A percentile compares a stretch with the other conserved stretches of the same genome.
Evolutionary conservation across 1,139 yeast genomes (phyloP).

Genomic region (Wickerhamiella pararugosa): DNA sequence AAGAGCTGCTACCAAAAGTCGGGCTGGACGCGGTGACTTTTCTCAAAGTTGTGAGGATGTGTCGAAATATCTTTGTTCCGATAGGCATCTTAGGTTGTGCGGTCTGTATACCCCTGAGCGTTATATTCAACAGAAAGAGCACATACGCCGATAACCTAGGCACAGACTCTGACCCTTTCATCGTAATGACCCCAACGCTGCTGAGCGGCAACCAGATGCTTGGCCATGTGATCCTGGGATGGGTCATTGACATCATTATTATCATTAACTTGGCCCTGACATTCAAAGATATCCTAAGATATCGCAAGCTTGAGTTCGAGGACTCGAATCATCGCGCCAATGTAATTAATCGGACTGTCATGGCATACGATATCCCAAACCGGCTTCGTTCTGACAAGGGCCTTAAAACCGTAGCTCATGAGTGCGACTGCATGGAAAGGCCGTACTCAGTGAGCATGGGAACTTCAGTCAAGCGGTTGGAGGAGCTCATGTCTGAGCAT

Average conservation of each 20-base stretch:
- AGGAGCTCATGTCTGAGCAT: slow-evolving; percentile 20
- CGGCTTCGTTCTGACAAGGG: slow-evolving; percentile 20
- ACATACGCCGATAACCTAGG: slow-evolving; percentile 13
- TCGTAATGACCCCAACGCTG: slow-evolving; percentile 27
- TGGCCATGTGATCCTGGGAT: slow-evolving; percentile 26
- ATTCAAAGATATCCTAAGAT: slow-evolving; percentile 19
- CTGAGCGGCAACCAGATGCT: slow-evolving; percentile 22
- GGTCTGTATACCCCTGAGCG: slow-evolving; percentile 27
- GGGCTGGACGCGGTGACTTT: slow-evolving; percentile 29
- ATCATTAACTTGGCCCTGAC: slow-evolving; percentile 21
- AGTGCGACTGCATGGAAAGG: not conserved
- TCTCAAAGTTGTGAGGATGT: slow-evolving; percentile 24
- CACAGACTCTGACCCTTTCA: slow-evolving; percentile 22
- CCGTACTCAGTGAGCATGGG: slow-evolving; percentile 20
- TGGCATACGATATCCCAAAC: slow-evolving; percentile 24
- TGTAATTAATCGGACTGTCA: slow-evolving; percentile 23
- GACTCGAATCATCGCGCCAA: slow-evolving; percentile 20
- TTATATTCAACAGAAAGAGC: slow-evolving; percentile 21
- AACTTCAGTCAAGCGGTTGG: slow-evolving; percentile 20
- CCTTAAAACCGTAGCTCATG: slow-evolving; percentile 14
- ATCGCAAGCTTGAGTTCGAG: slow-evolving; percentile 20
- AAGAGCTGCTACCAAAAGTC: slow-evolving; percentile 19
- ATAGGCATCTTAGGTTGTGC: slow-evolving; percentile 24
- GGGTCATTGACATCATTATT: slow-evolving; percentile 18
- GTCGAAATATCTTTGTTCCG: slow-evolving; percentile 22